Evolutionary conservation across 805 yeast genomes (phyloP).

Genomic region (Lachancea quebecensis): DNA sequence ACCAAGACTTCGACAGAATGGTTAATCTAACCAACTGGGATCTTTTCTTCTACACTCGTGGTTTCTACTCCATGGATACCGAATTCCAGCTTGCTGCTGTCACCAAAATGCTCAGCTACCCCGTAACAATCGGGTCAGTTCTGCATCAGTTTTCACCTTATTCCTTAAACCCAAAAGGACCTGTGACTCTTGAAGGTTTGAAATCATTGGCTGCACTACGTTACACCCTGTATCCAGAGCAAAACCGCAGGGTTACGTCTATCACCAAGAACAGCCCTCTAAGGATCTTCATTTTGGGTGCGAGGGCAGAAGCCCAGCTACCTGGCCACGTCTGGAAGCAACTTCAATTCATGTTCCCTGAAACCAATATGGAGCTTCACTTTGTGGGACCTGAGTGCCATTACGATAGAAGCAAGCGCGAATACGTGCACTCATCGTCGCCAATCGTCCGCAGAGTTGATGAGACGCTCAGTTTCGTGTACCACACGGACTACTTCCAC

Average conservation of each 20-base stretch:
- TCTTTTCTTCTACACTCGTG: conserved; percentile 83
- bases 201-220: conserved; percentile 89
- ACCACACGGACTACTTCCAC: conserved; percentile 89
- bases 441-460: conserved; percentile 72
- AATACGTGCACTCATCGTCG: conserved; percentile 50
- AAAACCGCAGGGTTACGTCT: conserved; percentile 31
- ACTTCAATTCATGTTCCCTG: conserved; percentile 77
- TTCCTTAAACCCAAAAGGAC: conserved; percentile 72
- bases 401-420: conserved; percentile 63
- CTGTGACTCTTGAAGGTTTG: conserved; percentile 85
- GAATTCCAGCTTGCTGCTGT: conserved; percentile 94
- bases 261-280: conserved; percentile 78
- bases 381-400: conserved; percentile 91
- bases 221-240: conserved; percentile 74
- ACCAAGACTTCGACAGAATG: conserved; percentile 64
- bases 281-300: conserved; percentile 83
- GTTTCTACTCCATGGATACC: conserved; percentile 92
- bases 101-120: conserved; percentile 89
- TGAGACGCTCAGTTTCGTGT: conserved; percentile 62
- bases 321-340: conserved; percentile 97
- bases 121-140: conserved; percentile 78
- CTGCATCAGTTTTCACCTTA: conserved; percentile 85
- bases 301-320: conserved; percentile 86
- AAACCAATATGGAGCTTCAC: conserved; percentile 74
- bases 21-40: conserved; percentile 88